Evolutionary conservation across 2,329 filamentous ascomycete species (phyloP).

Genomic region (Penicillium sp.): DNA sequence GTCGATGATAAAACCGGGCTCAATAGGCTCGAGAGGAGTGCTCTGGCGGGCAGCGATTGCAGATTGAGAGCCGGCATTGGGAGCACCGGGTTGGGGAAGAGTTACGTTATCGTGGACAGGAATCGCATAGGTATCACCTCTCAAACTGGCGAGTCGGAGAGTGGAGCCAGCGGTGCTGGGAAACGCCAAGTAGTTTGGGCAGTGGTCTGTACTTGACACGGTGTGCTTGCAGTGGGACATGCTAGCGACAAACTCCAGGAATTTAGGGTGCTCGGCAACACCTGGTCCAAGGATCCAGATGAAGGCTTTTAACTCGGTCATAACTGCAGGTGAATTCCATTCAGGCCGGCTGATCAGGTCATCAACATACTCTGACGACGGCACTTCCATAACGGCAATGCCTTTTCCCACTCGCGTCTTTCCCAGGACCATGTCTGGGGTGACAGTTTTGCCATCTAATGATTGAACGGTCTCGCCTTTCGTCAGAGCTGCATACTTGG

Average conservation of each 20-base stretch:
- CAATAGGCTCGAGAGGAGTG: constrained; percentile 35
- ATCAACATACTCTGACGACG: constrained; percentile 67
- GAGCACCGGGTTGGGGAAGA: constrained; percentile 40
- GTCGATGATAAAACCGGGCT: constrained; percentile 45
- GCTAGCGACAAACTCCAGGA: constrained; percentile 69
- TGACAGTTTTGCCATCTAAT: constrained; percentile 66
- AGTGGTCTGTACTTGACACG: constrained; percentile 71
- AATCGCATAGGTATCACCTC: constrained; percentile 69
- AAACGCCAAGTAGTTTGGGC: constrained; percentile 72
- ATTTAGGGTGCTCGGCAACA: constrained; percentile 60
- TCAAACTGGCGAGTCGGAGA: constrained; percentile 69
- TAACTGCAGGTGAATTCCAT: constrained; percentile 64
- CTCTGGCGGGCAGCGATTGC: constrained; percentile 13
- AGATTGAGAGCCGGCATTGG: constrained; percentile 16
- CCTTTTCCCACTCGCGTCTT: constrained; percentile 66
- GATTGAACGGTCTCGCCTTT: constrained; percentile 63
- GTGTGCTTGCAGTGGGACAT: constrained; percentile 67
- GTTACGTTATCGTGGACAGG: constrained; percentile 63
- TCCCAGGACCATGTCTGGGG: constrained; percentile 82
- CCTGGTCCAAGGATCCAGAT: constrained; percentile 79
- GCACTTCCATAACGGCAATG: constrained; percentile 77
- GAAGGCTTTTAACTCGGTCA: constrained; percentile 65
- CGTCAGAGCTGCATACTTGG: constrained; percentile 61
- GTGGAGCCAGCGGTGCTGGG: constrained; percentile 65
- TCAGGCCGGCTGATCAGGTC: constrained; percentile 69